Evolutionary conservation across 1,139 yeast species (phyloP), one percentile per base, ranked within the genome.

Genomic region (Candida smagusa): DNA sequence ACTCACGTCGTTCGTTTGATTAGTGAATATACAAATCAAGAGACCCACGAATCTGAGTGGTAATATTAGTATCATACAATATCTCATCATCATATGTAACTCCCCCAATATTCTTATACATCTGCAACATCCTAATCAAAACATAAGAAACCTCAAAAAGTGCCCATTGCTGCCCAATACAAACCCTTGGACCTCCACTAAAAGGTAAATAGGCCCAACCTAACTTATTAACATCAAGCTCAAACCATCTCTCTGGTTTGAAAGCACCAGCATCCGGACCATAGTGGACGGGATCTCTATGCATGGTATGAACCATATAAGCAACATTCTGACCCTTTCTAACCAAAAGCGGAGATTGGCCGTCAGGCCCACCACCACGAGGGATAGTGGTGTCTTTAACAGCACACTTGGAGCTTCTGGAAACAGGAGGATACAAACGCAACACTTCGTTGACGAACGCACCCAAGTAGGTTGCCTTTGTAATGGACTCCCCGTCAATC

Each of bases 111-210:
- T 31, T 19, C 7, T 29, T 30, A 11, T 27, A 34, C 26, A 23
- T 30, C 37, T 55, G 59, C 6, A 34, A 52, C 33, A 77, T 50
- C 39, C 81, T 58, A 12, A 62, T 63, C 33, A 69, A 47, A 9
- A 69, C 65, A 44, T 73, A 76, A 4, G 73, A 61, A 4, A 77
- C 75, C 54, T 77, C 82, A 11, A 80, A 74, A 38, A 77, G 63
- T 1, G 81, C 81, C 54, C 74, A 76, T 51, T 77, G 81, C 54
- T 77, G 81, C n/a, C 82, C 83, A 35, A 77, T 59, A 49, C 83
- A 77, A 38, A 77, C 75, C 39, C 83, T 60, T 23, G 83, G 82
- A 5, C 83, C 83, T 32, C 82, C 82, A 47, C 77, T 77, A 59
- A 75, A 76, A 5, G 81, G 81, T 26, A 77, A 53, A 52, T 60